Base-by-base conservation (phyloP, 1,284 basidiomycete species). In the Sporisorium scitamineum region DNA sequence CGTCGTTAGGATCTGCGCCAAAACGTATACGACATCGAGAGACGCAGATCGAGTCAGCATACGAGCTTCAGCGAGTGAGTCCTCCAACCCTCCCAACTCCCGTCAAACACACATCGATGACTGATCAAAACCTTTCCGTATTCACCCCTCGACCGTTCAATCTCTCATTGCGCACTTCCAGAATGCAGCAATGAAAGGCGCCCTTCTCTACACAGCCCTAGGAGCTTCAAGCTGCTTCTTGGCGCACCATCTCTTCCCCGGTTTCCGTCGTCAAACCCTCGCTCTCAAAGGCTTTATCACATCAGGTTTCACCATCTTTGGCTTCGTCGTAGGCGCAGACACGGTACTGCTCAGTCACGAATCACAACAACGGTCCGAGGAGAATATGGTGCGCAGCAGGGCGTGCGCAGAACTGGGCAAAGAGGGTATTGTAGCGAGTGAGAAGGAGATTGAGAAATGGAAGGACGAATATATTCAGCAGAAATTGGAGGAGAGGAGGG, bases 361-460 rank as follows among this genome's bases (percentile, higher is more conserved):
- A 58, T 60, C 58, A 13, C 62, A 74, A 34, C 76, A 83, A 44
- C 44, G 81, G 10, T 69, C 69, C 7, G 76, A 80, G 26, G 81
- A 83, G 56, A 77, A 81, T 42, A 66, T 79, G 66, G 76, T 83
- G 3, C 39, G 81, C 3, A 68, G 59, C 31, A 44, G 76, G 11
- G 81, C 81, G 5, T 29, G 81, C 0, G 66, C 73, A 13, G 81
- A 83, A 24, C 54, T 83, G 27, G 81, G 80, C 14, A 70, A 63
- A 24, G 66, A 67, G 54, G 81, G 81, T 1, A 81, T 83, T 41
- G 68, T 83, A 5, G 81, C 80, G 11, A 79, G 72, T 45, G 81
- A 83, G 31, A 66, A 61, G 34, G 77, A 83, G 53, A 83, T 83
- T 50, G 80, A 83, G 48, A 71, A 65, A 52, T 83, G 81, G 81